These are phyloP conservation scores for Colletotrichum nymphaeae DNA, from an alignment of 2,329 filamentous ascomycete genomes.

Conservation along the genomic window DNA sequence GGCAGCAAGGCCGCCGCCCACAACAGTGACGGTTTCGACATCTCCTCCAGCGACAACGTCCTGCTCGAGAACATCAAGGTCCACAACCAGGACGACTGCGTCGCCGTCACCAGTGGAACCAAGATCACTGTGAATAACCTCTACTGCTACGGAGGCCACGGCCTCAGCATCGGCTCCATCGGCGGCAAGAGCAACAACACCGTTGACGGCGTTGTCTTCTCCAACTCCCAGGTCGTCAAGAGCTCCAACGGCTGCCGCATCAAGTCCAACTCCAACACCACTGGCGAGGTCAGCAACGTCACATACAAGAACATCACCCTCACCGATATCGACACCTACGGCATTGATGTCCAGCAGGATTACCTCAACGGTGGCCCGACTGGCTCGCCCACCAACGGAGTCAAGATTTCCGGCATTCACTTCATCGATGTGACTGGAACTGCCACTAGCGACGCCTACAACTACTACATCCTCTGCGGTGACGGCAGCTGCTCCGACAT, in stretches of 20 bases:
- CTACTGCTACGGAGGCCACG: slow-evolving; percentile 58
- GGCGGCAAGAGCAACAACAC: slow-evolving; percentile 51
- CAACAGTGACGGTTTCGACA: slow-evolving; percentile 58
- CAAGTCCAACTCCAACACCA: slow-evolving; percentile 55
- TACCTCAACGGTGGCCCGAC: slow-evolving; percentile 35
- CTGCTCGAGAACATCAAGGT: slow-evolving; percentile 49
- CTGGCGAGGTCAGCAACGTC: slow-evolving; percentile 53
- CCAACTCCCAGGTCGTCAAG: slow-evolving; percentile 51
- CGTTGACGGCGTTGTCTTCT: slow-evolving; percentile 55
- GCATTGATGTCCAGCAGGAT: slow-evolving; percentile 34
- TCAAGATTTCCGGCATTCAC: slow-evolving; percentile 19
- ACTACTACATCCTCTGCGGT: slow-evolving; percentile 35
- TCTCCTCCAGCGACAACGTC: slow-evolving; percentile 50
- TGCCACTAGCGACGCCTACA: slow-evolving; percentile 9
- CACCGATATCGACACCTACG: slow-evolving; percentile 25
- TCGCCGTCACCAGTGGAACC: slow-evolving; percentile 55
- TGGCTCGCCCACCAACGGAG: slow-evolving; percentile 27
- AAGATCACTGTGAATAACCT: slow-evolving; percentile 53
- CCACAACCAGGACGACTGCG: slow-evolving; percentile 56
- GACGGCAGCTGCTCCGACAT: slow-evolving; percentile 31
- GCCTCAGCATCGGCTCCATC: slow-evolving; percentile 59
- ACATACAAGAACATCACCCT: slow-evolving; percentile 49
- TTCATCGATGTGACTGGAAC: slow-evolving; percentile 29
- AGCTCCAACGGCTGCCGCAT: slow-evolving; percentile 58
- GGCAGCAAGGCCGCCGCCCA: slow-evolving; percentile 41